Conservation (phyloP, 768 basidiomycete species). For the Russula sp. region DNA sequence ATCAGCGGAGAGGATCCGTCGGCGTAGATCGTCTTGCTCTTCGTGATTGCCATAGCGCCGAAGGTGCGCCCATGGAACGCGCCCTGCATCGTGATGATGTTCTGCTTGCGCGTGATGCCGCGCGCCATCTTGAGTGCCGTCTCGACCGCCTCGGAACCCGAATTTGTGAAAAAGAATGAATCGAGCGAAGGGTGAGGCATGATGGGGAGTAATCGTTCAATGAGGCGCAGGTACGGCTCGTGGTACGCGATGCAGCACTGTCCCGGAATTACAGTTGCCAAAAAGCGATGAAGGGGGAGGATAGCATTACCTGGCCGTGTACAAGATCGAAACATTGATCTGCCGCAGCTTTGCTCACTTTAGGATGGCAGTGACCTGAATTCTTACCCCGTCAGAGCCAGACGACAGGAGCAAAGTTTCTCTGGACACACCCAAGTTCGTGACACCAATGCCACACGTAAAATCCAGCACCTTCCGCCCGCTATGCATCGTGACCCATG, state of each 20-base stretch:
- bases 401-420: neutral
- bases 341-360: constrained; percentile 82
- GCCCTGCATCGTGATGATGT: constrained; percentile 90
- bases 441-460: constrained; percentile 24
- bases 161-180: constrained; percentile 97
- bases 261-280: neutral
- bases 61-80: constrained; percentile 91
- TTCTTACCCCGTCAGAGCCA: neutral
- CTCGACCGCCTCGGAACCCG: constrained; percentile 91
- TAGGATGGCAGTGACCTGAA: constrained; percentile 81
- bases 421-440: constrained; percentile 18
- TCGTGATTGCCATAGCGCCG: constrained; percentile 91
- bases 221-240: constrained; percentile 79
- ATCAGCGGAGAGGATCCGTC: constrained; percentile 75
- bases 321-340: constrained; percentile 79
- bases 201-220: constrained; percentile 75
- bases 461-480: constrained; percentile 23
- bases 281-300: neutral
- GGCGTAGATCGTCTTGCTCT: constrained; percentile 88
- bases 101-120: constrained; percentile 68
- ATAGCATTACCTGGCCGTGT: constrained; percentile 58
- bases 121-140: constrained; percentile 86
- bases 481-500: constrained; percentile 22
- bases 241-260: constrained; percentile 89
- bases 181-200: constrained; percentile 91